Evolutionary conservation across 768 basidiomycete genomes (phyloP).

Genomic region (Suillus brevipes): DNA sequence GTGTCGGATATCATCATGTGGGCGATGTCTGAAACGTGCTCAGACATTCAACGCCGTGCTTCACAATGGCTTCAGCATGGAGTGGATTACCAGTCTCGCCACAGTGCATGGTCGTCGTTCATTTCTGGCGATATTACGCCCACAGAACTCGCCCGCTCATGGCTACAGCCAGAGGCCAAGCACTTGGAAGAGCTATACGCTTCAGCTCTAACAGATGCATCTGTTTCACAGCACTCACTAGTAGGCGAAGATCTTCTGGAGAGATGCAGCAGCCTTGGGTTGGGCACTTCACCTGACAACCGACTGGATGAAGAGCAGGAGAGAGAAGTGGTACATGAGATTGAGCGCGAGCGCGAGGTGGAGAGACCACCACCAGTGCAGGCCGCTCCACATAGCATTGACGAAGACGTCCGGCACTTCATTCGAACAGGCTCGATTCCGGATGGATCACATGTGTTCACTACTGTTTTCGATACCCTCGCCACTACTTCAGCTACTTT

Average conservation of each 20-base stretch:
- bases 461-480: conserved; percentile 16
- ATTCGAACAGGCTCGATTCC: conserved; percentile 30
- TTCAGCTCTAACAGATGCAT: conserved; percentile 9
- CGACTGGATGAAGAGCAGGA: conserved; percentile 49
- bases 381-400: conserved; percentile 29
- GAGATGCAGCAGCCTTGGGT: conserved; percentile 30
- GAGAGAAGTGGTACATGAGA: conserved; percentile 43
- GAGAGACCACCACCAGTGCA: conserved; percentile 34
- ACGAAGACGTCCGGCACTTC: conserved; percentile 28
- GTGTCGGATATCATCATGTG: conserved; percentile 44
- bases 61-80: conserved; percentile 48
- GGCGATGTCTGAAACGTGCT: conserved; percentile 46
- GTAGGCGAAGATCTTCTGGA: conserved; percentile 23
- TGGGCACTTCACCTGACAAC: conserved; percentile 18
- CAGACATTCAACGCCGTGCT: conserved; percentile 36
- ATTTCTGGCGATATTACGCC: conserved; percentile 11
- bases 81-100: conserved; percentile 31
- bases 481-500: conserved; percentile 9
- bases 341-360: conserved; percentile 39
- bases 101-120: conserved; percentile 18
- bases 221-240: background rate
- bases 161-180: conserved; percentile 43
- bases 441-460: conserved; percentile 19
- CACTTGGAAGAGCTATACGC: conserved; percentile 37
- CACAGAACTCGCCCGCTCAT: conserved; percentile 19